phyloP scores from a whole-genome alignment of 2,329 filamentous ascomycete species.

The Hortaea sp. region DNA sequence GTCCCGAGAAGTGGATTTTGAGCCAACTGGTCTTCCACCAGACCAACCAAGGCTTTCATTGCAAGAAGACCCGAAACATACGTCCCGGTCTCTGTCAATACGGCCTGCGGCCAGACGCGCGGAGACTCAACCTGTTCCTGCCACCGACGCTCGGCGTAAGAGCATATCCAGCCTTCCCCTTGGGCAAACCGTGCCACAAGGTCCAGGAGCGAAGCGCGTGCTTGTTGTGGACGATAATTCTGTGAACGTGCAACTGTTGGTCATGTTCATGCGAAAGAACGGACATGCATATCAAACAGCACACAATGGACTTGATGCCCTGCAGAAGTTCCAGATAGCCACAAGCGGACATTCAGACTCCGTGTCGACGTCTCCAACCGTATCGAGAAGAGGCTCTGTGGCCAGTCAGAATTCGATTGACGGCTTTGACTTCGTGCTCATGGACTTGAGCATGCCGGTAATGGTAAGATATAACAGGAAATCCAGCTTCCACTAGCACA shows the following conservation, averaged over 20 bases:
- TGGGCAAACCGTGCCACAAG: too few relatives aligned
- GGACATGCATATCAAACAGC: neutral
- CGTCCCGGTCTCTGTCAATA: too few relatives aligned
- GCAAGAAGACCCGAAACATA: too few relatives aligned
- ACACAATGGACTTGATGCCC: neutral
- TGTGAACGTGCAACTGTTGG: slow-evolving; percentile 11
- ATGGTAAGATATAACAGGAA: too few relatives aligned
- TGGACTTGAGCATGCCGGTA: slow-evolving; percentile 23
- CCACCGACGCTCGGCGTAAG: too few relatives aligned
- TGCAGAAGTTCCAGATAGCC: neutral
- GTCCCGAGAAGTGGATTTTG: too few relatives aligned
- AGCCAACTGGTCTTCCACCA: too few relatives aligned
- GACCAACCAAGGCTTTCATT: too few relatives aligned
- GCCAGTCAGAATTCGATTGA: slow-evolving; percentile 8
- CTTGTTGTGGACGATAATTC: slow-evolving; percentile 16
- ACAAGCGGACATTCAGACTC: neutral
- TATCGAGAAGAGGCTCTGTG: neutral
- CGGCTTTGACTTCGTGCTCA: slow-evolving; percentile 34
- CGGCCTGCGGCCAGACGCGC: too few relatives aligned
- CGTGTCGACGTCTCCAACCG: neutral
- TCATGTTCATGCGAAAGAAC: neutral
- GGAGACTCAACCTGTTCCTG: too few relatives aligned
- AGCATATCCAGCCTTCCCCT: too few relatives aligned
- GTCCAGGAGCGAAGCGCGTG: neutral
- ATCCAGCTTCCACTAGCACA: too few relatives aligned